phyloP scores from a whole-genome alignment of 345 rosid genomes.

The Geranium brycei region DNA sequence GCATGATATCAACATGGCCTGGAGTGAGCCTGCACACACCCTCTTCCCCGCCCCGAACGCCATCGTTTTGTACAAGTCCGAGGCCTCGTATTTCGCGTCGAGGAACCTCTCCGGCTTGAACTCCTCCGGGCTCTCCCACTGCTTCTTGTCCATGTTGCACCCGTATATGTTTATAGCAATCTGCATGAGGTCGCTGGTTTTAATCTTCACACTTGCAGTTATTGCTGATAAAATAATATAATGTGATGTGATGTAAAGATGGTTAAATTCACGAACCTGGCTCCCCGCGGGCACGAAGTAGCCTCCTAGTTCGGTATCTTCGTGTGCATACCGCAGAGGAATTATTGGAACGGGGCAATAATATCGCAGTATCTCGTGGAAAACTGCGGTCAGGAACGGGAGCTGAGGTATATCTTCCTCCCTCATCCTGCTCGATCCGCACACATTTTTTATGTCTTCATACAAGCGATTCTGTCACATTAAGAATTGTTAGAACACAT shows the following conservation, averaged over 20 bases:
- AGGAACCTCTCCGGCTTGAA: constrained; percentile 77
- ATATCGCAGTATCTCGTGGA: constrained; percentile 77
- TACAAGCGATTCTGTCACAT: constrained; percentile 32
- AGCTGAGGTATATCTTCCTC: constrained; percentile 52
- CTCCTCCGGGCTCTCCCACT: constrained; percentile 54
- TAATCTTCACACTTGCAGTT: too few species aligned
- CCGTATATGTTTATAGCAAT: constrained; percentile 79
- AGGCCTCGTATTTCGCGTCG: constrained; percentile 30
- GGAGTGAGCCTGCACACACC: constrained; percentile 65
- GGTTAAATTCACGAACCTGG: constrained; percentile 26
- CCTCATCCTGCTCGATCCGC: constrained; percentile 38
- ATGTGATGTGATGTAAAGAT: too few species aligned
- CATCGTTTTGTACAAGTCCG: constrained; percentile 71
- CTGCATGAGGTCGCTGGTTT: constrained; percentile 20
- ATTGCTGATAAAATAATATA: too few species aligned
- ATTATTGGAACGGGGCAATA: constrained; percentile 58
- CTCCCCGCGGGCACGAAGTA: constrained; percentile 57
- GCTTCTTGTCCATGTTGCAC: constrained; percentile 74
- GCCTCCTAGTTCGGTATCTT: constrained; percentile 70
- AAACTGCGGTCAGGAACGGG: constrained; percentile 50
- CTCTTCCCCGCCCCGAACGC: constrained; percentile 86
- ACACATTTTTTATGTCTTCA: constrained; percentile 32
- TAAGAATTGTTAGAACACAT: too few species aligned
- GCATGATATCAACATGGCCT: constrained; percentile 47
- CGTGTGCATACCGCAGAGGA: constrained; percentile 60